Evolutionary conservation across 176 grass and related monocot species (phyloP).

Genomic region (Areca catechu): DNA sequence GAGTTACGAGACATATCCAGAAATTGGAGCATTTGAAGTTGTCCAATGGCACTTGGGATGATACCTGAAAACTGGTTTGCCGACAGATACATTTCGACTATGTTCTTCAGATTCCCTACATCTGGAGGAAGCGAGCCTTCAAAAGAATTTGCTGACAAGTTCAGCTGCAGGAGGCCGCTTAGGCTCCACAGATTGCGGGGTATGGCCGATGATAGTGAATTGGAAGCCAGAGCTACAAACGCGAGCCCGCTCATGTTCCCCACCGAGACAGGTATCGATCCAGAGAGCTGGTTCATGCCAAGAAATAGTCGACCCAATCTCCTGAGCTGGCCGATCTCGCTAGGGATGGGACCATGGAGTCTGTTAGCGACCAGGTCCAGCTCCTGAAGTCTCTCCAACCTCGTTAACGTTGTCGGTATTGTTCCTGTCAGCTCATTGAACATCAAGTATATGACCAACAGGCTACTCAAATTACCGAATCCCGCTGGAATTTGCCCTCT

Average conservation of each 20-base stretch:
- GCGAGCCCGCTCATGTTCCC: constrained; percentile 20
- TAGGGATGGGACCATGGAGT: constrained; percentile 13
- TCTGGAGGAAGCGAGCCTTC: constrained; percentile 21
- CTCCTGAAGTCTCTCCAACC: constrained; percentile 3
- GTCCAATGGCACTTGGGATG: constrained; percentile 19
- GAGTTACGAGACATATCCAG: constrained; percentile 2
- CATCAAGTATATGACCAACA: background rate
- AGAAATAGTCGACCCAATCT: constrained; percentile 4
- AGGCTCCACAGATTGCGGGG: constrained; percentile 15
- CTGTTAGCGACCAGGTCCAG: background rate
- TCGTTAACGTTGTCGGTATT: constrained; percentile 12
- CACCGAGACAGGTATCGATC: constrained; percentile 17
- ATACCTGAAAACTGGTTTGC: constrained; percentile 12
- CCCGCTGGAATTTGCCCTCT: constrained; percentile 5
- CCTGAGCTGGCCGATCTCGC: constrained; percentile 17
- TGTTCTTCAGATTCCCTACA: constrained; percentile 14
- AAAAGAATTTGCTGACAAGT: constrained; percentile 11
- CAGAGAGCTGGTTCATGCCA: constrained; percentile 8
- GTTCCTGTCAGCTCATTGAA: constrained; percentile 12
- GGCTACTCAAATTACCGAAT: constrained; percentile 18
- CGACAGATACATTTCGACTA: constrained; percentile 12
- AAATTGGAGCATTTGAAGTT: constrained; percentile 7
- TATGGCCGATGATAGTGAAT: constrained; percentile 14
- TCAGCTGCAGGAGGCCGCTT: background rate
- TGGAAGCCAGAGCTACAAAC: no score